phyloP scores from a whole-genome alignment of 495 filamentous ascomycete genomes.

The Usnea hakonensis region DNA sequence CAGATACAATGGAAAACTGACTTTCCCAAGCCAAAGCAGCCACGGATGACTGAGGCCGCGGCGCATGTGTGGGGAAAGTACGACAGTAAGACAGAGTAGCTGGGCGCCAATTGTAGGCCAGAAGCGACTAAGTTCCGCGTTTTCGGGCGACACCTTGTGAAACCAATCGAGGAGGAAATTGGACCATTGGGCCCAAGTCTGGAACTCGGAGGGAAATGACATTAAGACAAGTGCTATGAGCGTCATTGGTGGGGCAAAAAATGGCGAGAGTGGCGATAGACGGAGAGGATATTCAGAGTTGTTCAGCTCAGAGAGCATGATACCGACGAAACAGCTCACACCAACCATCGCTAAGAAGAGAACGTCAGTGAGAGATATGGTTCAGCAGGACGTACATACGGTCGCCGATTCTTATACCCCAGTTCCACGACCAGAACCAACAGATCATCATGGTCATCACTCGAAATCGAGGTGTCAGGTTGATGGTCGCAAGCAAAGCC shows the following conservation, averaged over 20 bases:
- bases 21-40: slow-evolving; percentile 59
- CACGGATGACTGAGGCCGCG: slow-evolving; percentile 47
- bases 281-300: slow-evolving; percentile 40
- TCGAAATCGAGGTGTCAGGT: slow-evolving; percentile 22
- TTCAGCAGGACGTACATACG: slow-evolving; percentile 17
- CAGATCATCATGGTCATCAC: slow-evolving; percentile 15
- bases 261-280: slow-evolving; percentile 39
- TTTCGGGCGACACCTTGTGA: slow-evolving; percentile 47
- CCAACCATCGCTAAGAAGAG: slow-evolving; percentile 41
- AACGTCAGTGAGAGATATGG: not conserved
- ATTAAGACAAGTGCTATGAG: slow-evolving; percentile 47
- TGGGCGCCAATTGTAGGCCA: slow-evolving; percentile 53
- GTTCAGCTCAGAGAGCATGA: slow-evolving; percentile 44
- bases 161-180: slow-evolving; percentile 37
- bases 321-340: slow-evolving; percentile 48
- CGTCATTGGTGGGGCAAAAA: slow-evolving; percentile 40
- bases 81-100: slow-evolving; percentile 48
- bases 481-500: slow-evolving; percentile 23
- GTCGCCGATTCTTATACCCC: slow-evolving; percentile 23
- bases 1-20: slow-evolving; percentile 62
- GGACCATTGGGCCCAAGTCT: slow-evolving; percentile 54
- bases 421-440: slow-evolving; percentile 28
- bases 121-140: slow-evolving; percentile 43
- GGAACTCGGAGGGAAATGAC: slow-evolving; percentile 53
- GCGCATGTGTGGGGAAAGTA: slow-evolving; percentile 50